Base-by-base conservation (phyloP, 148 eudicot genomes). In the Rhododendron kiyosumense region DNA sequence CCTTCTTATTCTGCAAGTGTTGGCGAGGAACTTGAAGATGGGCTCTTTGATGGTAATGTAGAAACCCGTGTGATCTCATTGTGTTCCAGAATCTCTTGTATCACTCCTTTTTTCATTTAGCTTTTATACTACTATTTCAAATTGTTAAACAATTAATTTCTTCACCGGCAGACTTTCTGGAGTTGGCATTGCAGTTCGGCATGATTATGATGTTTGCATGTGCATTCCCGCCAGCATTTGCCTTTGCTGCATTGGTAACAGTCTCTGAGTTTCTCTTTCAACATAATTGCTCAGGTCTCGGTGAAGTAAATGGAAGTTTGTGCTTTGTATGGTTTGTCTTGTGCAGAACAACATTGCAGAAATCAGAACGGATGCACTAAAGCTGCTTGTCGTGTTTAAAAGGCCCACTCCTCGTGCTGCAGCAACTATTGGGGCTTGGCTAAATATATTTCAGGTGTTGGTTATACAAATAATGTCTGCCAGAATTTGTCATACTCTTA, bases 121-220 rank as follows among this genome's bases (percentile, higher is more conserved):
- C 43, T 49, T 71, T 80, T 41, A 32, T 34, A 7, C 45, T 43
- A 54, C 59, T 36, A 9, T 69, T 7, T 65, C 18, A 41, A 71
- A 43, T 69, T 75, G 20, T 1, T 13, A 81, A 9, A 20, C 5
- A 61, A 18, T 32, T 48, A 9, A 24, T 24, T 71, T 45, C 59
- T 32, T 84, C 14, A 26, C 78, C 4, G 92, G 93, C 98, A 97
- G 99, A 97, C 88, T 97, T 95, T 86, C 89, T 97, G 59, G 99
- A 95, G 89, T 49, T 95, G 92, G 91, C 98, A 14, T 87, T 97
- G 93, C 99, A 97, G 87, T 97, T 95, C 86, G 99, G 99, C 80
- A 94, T 94, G 96, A 91, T 95, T 87, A 97, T 97, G 99, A 95
- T 97, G 99, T 97, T 97, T 91, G 99, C 98, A 45, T 95, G 98